Base-by-base conservation (phyloP, 2,329 filamentous ascomycete genomes). In the Calycina herbarum region DNA sequence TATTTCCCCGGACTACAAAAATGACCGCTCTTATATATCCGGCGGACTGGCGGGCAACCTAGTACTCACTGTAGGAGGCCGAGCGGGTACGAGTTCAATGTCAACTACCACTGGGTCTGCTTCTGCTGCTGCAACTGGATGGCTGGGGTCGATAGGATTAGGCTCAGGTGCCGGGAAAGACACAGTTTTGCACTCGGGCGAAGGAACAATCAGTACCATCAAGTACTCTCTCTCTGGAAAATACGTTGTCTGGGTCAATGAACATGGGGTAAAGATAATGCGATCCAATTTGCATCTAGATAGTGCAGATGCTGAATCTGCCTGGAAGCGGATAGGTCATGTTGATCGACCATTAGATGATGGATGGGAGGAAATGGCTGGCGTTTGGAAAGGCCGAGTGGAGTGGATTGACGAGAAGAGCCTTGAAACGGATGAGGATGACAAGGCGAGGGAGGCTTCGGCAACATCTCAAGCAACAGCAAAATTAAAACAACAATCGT, bases 261-360 rank as follows among this genome's bases (percentile, higher is more conserved):
- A 99, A 78, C 90, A 96, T 73, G 95, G 95, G 3, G 96, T 98
- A 76, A 97, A 97, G 77, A 95, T 99, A 67, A 98, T 98, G 94
- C 87, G 95, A 45, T 93, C 93, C 4, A 92, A 95, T 75, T 76
- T 96, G 24, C 87, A 94, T 71, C 83, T 97, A 5, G 92, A 96
- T 5, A 88, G 82, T 68, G 84, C 84, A 13, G 90, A 96, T 73
- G 81, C 85, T 1, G 94, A 97, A 17, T 89, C 90, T 70, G 92
- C 94, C 2, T 99, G 96, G 96, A 96, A 95, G 77, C 86, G 94
- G 10, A 92, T 99, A 68, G 94, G 92, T 29, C 94, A 98, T 75
- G 89, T 96, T 67, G 93, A 96, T 75, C 87, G 93, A 56, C 95
- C 95, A 1, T 91, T 93, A 73, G 91, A 90, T 5, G 88, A 90